Conservation (phyloP, 768 basidiomycete genomes). For the Dentipellis sp. region DNA sequence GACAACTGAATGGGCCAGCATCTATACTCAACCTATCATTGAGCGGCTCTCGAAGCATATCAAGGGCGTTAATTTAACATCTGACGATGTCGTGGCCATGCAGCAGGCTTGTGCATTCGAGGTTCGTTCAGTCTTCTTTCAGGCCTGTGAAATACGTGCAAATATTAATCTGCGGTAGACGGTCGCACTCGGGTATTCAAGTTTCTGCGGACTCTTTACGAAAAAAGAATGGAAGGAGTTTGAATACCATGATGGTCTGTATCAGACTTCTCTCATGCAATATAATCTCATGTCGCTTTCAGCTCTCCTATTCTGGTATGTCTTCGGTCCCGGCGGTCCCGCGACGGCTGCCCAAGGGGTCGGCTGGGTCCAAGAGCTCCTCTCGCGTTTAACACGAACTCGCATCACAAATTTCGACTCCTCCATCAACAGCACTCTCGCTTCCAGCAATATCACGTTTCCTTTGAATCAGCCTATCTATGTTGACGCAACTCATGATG, state of each 20-base stretch:
- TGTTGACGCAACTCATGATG: conserved; percentile 39
- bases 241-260: conserved; percentile 30
- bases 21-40: conserved; percentile 31
- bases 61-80: conserved; percentile 23
- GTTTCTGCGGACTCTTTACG: conserved; percentile 42
- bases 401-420: conserved; percentile 30
- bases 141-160: background rate
- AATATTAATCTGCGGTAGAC: conserved; percentile 21
- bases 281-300: background rate
- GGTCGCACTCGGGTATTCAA: conserved; percentile 40
- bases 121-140: conserved; percentile 8
- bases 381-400: conserved; percentile 32
- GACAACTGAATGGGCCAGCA: conserved; percentile 26
- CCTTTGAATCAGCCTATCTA: conserved; percentile 31
- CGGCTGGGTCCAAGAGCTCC: conserved; percentile 34
- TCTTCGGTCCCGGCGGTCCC: conserved; percentile 24
- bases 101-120: conserved; percentile 32
- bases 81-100: conserved; percentile 24
- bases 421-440: conserved; percentile 37
- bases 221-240: conserved; percentile 43
- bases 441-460: conserved; percentile 28
- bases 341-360: conserved; percentile 29
- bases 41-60: conserved; percentile 25
- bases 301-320: conserved; percentile 26
- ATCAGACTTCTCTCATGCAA: background rate